These are phyloP conservation scores for Tolypocladium ovalisporum DNA, from an alignment of 2,329 filamentous ascomycete species.

Conservation along the genomic window DNA sequence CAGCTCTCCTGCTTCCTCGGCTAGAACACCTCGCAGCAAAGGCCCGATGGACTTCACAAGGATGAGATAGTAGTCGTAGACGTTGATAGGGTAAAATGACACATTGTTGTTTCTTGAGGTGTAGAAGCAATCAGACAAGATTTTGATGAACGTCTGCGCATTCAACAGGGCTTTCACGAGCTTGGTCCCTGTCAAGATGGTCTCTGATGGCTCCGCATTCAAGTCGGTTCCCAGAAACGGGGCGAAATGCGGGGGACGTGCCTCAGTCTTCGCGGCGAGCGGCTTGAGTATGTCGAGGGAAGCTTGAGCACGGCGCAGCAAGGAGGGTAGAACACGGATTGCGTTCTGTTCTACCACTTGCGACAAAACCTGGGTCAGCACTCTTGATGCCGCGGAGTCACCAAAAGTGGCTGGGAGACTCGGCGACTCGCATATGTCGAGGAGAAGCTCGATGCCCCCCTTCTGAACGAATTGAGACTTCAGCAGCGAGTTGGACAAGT, in stretches of 20 bases:
- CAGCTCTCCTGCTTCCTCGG: constrained; percentile 70
- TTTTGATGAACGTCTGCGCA: constrained; percentile 64
- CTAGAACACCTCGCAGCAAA: constrained; percentile 69
- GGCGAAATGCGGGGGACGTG: constrained; percentile 56
- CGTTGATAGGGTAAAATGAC: constrained; percentile 65
- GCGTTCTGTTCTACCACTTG: constrained; percentile 72
- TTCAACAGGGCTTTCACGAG: constrained; percentile 70
- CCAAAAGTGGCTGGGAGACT: constrained; percentile 57
- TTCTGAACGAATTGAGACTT: constrained; percentile 65
- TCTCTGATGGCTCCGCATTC: constrained; percentile 22
- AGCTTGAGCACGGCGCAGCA: constrained; percentile 63
- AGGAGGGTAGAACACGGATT: constrained; percentile 68
- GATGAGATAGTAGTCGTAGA: constrained; percentile 72
- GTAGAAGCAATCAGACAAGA: constrained; percentile 65
- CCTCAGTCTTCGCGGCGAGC: constrained; percentile 43
- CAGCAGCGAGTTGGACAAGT: constrained; percentile 63
- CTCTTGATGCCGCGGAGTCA: constrained; percentile 54
- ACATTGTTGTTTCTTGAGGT: constrained; percentile 52
- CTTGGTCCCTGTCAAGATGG: constrained; percentile 55
- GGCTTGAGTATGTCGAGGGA: constrained; percentile 58
- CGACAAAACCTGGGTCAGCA: constrained; percentile 63
- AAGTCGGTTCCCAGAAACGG: constrained; percentile 45
- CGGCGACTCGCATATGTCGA: constrained; percentile 75
- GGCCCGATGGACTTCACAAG: constrained; percentile 67
- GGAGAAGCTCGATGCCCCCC: constrained; percentile 71